Base-by-base conservation (phyloP, 441 rosid genomes). In the Gossypium lobatum region DNA sequence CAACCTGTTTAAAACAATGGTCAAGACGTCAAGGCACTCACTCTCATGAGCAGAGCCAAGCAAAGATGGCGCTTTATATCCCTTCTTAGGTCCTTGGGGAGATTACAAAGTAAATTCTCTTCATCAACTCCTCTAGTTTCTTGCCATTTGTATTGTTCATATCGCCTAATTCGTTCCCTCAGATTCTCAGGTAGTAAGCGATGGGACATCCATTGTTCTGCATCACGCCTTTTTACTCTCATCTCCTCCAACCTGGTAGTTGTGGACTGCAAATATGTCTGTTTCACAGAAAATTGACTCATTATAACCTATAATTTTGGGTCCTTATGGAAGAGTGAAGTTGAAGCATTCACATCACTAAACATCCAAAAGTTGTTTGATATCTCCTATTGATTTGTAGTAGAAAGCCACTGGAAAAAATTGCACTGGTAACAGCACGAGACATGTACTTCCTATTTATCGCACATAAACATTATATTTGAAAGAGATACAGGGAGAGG, bases 61-160 rank as follows among this genome's bases (percentile, higher is more conserved):
- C 96, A 91, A 78, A 93, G 97, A 80, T 91, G 87, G 37, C 89
- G 91, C 71, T 88, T 93, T 54, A 91, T 90, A 80, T 88, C 92
- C n/a, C 89, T 88, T 81, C 92, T 81, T 26, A 91, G 87, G 77
- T 86, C 88, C 77, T 81, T 87, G 31, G 97, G 97, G 70, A 93
- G 92, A 82, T 85, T 82, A 14, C 73, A 46, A 8, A 91, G 87
- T 74, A 91, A 77, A 75, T 84, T 83, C 52, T 90, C 97, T 76
- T 84, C 92, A 70, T 88, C 89, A 59, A 87, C 88, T 2, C 90
- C 94, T 79, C 90, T 83, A 4, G 92, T 91, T 83, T 89, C 87
- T 74, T 88, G 89, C 95, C 97, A 91, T 76, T 77, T 91, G 74
- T 87, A 82, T 71, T 86, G 93, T 71, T 87, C 91, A 20, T 87